Base-by-base conservation (phyloP, 2,329 filamentous ascomycete species). In the Stagonosporopsis chrysanthemi region DNA sequence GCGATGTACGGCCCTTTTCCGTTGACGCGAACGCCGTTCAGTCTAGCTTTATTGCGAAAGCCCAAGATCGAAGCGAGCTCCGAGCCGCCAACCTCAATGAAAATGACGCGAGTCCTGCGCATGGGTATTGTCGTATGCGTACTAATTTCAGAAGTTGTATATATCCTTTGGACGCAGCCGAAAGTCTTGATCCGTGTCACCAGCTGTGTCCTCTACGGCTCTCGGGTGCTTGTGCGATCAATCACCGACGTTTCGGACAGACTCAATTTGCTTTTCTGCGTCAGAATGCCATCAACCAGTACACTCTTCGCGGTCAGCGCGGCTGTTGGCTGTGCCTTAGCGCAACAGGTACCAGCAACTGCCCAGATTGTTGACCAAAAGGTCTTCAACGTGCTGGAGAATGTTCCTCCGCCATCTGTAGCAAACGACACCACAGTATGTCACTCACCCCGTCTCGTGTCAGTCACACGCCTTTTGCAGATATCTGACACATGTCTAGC, bases 361-460 rank as follows among this genome's bases (percentile, higher is more conserved):
- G 66, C 66, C n/a, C 65, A 67, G 51, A 36, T 68, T 19, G 41
- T 68, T 17, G 49, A 68, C 53, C 66, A 67, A 50, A 64, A 59
- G 45, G 52, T 35, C 29, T 68, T 68, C 56, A 68, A 68, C 35
- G 66, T 66, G 9, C 54, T 68, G 47, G 40, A 49, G 2, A 52
- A 44, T 19, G 66, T 68, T 9, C 63, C 65, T 11, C 64, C 66
- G n/a, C 63, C 64, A 14, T 46, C 57, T 15, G 52, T 58, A 35
- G 63, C 58, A 2, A 68, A 67, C 45, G 64, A 60, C 22, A 59
- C 66, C 9, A 61, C 55, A 33, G 66, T 68, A 58, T 44, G 64
- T 45, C 31, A 56, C 46, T 38, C 24, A 17, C 15, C 2, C 15
- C 2, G 15, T 26, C 22, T 29, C 14, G 42, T 15, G 7, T 17